Base-by-base conservation (phyloP, 495 filamentous ascomycete genomes). In the Penicillium atrosanguineum region DNA sequence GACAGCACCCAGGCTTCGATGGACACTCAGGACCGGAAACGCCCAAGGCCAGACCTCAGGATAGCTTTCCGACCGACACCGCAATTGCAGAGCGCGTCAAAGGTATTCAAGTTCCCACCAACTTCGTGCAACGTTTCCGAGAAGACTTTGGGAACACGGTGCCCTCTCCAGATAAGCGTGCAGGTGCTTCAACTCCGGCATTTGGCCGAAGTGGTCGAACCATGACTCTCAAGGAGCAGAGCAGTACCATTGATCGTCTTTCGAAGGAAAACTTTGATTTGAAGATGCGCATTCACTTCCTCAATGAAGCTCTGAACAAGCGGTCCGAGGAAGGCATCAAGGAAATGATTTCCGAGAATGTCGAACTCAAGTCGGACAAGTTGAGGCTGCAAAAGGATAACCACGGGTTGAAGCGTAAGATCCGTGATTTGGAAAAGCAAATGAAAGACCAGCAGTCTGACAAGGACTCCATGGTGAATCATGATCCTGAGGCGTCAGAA, bases 291-390 rank as follows among this genome's bases (percentile, higher is more conserved):
- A 94, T 97, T 45, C 93, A 96, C 74, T 97, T 95, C 62, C 82
- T 98, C 29, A 94, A 92, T 62, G 91, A 97, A 61, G 87, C 93
- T 9, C 71, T 98, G 25, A 91, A 95, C 70, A 89, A 91, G 63
- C 86, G 92, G 37, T 96, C 91, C 8, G 95, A 97, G 67, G 95
- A 98, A 68, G 90, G 91, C 46, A 86, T 97, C 67, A 95, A 95
- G 72, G 92, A 96, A 64, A 91, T 96, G 86, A 93, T 96, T 57
- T 88, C 88, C 19, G 92, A 97, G 71, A 98, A 96, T 68, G 91
- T 97, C 14, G 92, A 97, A 67, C 78, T 97, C 49, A 92, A 92
- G 64, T 95, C 93, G 3, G 87, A 89, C 44, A 83, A 96, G 52
- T 82, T 92, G 11, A 88, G 92, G 45, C 79, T 89, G 28, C 89